Conservation (phyloP, 1,284 basidiomycete genomes). For the Heliocybe sulcata region DNA sequence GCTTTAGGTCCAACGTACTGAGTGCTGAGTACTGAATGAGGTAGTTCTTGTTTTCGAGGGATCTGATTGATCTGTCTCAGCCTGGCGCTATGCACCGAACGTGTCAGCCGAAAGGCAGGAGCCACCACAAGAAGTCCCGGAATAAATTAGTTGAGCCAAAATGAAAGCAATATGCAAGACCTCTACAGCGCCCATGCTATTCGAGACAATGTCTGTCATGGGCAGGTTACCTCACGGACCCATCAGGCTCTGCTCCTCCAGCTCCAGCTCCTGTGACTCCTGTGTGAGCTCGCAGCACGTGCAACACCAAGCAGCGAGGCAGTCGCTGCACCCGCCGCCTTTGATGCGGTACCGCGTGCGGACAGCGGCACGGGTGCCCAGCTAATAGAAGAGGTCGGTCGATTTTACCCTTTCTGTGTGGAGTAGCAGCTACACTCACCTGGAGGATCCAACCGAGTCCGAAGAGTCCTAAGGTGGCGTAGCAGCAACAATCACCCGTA, state of each 20-base stretch:
- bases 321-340: constrained; percentile 33
- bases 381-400: constrained; percentile 17
- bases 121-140: too few species aligned
- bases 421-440: constrained; percentile 17
- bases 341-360: constrained; percentile 37
- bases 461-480: not conserved
- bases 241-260: constrained; percentile 36
- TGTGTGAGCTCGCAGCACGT: constrained; percentile 41
- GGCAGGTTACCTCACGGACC: not conserved
- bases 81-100: too few species aligned
- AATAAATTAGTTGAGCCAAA: too few species aligned
- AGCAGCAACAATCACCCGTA: constrained; percentile 1
- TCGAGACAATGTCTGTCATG: too few species aligned
- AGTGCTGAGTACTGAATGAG: too few species aligned
- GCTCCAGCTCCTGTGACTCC: constrained; percentile 36
- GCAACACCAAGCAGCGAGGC: constrained; percentile 33
- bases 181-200: too few species aligned
- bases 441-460: constrained; percentile 33
- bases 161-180: too few species aligned
- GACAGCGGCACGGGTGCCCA: constrained; percentile 28
- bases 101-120: too few species aligned
- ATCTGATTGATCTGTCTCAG: too few species aligned
- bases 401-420: not conserved
- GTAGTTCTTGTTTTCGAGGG: too few species aligned
- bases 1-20: too few species aligned